phyloP scores from a whole-genome alignment of 441 rosid species.

The Jatropha podagrica region DNA sequence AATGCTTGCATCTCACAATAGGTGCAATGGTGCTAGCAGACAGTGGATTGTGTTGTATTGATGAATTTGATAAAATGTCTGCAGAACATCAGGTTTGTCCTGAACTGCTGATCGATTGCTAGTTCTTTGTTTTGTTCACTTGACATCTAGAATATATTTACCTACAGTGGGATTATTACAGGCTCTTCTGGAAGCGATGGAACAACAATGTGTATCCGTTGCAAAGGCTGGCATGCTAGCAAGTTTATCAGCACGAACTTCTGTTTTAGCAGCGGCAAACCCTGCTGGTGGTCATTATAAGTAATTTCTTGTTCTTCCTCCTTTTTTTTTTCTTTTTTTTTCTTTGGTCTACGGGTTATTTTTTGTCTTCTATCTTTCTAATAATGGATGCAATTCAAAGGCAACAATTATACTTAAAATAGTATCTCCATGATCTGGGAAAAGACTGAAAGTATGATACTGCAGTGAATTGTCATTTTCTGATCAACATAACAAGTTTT shows the following conservation, averaged over 20 bases:
- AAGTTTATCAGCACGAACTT: conserved; percentile 95
- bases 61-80: conserved; percentile 99
- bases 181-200: conserved; percentile 99
- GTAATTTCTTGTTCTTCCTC: conserved; percentile 42
- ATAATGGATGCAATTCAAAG: conserved; percentile 7
- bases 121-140: conserved; percentile 14
- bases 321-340: no score
- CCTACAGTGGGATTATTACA: conserved; percentile 35
- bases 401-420: background rate
- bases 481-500: conserved; percentile 1
- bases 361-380: conserved; percentile 6
- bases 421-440: background rate
- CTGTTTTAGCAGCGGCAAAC: conserved; percentile 98
- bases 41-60: conserved; percentile 95
- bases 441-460: background rate
- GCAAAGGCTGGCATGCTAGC: conserved; percentile 99
- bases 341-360: conserved; percentile 3
- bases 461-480: conserved; percentile 7
- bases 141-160: conserved; percentile 24
- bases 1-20: conserved; percentile 30
- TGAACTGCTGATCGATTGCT: conserved; percentile 10
- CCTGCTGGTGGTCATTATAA: conserved; percentile 99
- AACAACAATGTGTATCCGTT: conserved; percentile 97
- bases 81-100: conserved; percentile 87
- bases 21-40: conserved; percentile 99